Evolutionary conservation across 352 stramenopile genomes (phyloP).

Genomic region (Phytopythium kandeliae): DNA sequence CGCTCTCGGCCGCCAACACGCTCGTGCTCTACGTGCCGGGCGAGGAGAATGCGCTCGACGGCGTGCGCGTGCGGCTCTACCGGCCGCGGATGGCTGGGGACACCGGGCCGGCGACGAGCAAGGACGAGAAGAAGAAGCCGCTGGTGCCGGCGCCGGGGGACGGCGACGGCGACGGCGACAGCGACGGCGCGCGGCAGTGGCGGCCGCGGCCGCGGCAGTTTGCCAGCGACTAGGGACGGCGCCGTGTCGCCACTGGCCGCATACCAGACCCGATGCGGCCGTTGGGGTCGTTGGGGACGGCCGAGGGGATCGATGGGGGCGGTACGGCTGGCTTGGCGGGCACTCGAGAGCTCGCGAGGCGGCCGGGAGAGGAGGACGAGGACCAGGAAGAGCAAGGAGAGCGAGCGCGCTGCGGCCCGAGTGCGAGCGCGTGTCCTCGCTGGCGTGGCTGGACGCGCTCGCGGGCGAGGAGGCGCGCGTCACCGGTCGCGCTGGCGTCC

Average conservation of each 20-base stretch:
- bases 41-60: constrained; percentile 53
- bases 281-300: no score
- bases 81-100: constrained; percentile 26
- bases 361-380: constrained; percentile 6
- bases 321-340: no score
- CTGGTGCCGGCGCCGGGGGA: neutral
- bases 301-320: no score
- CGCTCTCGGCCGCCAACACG: constrained; percentile 51
- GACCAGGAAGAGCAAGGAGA: no score
- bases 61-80: constrained; percentile 52
- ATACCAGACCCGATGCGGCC: neutral
- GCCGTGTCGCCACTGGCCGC: no score
- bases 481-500: no score
- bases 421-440: constrained; percentile 48
- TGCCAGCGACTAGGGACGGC: constrained; percentile 4
- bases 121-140: neutral
- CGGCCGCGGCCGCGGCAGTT: constrained; percentile 71
- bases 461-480: constrained; percentile 48
- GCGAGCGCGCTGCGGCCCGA: constrained; percentile 41
- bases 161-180: neutral
- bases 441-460: constrained; percentile 40
- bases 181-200: constrained; percentile 26
- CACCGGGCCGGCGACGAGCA: neutral
- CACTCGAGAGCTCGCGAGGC: no score
- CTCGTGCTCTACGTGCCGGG: constrained; percentile 57